Percentiles rank a stretch among this genome's conserved stretches.
These are phyloP conservation scores for Boletus subcaerulescens DNA, from an alignment of 768 basidiomycete genomes.

Conservation along the genomic window DNA sequence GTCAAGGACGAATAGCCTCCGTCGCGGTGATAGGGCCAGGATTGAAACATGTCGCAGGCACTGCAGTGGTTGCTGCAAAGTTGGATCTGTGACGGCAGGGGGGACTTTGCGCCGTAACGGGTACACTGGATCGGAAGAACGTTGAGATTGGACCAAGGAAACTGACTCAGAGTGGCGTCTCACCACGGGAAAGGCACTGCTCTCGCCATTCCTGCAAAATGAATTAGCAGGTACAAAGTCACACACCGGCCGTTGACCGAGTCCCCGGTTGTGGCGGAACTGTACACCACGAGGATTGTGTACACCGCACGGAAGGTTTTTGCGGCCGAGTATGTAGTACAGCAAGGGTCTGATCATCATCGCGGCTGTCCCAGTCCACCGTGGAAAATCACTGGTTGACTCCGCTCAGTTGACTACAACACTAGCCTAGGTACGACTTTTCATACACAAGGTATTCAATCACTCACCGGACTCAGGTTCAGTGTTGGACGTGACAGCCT, in stretches of 20 bases:
- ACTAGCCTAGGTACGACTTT: too few species aligned
- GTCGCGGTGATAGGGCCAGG: conserved; percentile 31
- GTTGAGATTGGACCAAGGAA: conserved; percentile 22
- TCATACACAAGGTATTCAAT: conserved; percentile 1
- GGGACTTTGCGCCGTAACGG: conserved; percentile 24
- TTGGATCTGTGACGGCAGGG: conserved; percentile 30
- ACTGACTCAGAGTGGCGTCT: conserved; percentile 19
- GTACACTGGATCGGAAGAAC: conserved; percentile 17
- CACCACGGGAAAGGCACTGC: conserved; percentile 18
- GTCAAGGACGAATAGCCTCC: conserved; percentile 31
- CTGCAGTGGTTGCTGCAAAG: conserved; percentile 25
- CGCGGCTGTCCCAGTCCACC: neutral
- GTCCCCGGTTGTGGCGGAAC: conserved; percentile 24
- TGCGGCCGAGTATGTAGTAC: neutral
- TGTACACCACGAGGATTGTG: neutral
- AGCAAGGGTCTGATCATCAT: too few species aligned
- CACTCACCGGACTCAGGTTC: neutral
- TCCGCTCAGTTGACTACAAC: neutral
- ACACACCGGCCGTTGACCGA: conserved; percentile 9
- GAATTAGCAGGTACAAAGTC: conserved; percentile 12
- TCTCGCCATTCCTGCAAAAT: conserved; percentile 27
- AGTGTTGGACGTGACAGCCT: conserved; percentile 34
- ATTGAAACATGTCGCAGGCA: conserved; percentile 37
- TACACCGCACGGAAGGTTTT: neutral
- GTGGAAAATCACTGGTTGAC: conserved; percentile 15